Evolutionary conservation across 2,329 filamentous ascomycete genomes (phyloP).

Genomic region (Arthrocladium fulminans): DNA sequence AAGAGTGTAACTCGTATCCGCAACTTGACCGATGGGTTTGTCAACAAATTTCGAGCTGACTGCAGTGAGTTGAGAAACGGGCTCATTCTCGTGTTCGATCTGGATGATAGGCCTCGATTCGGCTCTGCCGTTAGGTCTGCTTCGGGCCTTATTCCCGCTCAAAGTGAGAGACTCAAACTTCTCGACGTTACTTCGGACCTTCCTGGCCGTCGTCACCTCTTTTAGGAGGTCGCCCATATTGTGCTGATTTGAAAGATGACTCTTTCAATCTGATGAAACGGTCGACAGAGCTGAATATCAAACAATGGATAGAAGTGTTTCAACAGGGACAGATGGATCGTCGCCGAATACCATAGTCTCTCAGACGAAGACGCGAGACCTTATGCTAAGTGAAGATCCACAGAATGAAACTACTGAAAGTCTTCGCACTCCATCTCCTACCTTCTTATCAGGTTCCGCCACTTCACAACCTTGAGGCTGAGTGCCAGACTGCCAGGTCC

Average conservation of each 20-base stretch:
- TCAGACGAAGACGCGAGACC: too few relatives aligned
- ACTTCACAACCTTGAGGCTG: too few relatives aligned
- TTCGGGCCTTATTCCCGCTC: conserved; percentile 12
- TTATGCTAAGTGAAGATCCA: neutral
- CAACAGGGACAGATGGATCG: too few relatives aligned
- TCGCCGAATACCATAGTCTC: too few relatives aligned
- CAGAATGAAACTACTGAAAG: neutral
- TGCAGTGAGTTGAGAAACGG: neutral
- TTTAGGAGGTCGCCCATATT: conserved; percentile 50
- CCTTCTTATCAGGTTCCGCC: too few relatives aligned
- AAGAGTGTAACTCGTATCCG: conserved; percentile 21
- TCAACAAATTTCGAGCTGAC: conserved; percentile 10
- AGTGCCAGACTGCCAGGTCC: too few relatives aligned
- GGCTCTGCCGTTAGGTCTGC: conserved; percentile 9
- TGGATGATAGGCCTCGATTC: conserved; percentile 1
- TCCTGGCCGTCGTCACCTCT: conserved; percentile 46
- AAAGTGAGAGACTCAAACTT: conserved; percentile 30
- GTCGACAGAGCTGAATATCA: too few relatives aligned
- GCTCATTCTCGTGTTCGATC: neutral
- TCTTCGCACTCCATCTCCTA: too few relatives aligned
- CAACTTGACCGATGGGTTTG: conserved; percentile 9
- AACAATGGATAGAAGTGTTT: too few relatives aligned
- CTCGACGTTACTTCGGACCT: conserved; percentile 38
- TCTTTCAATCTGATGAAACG: too few relatives aligned
- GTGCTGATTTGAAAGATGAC: neutral